Evolutionary conservation across 495 filamentous ascomycete genomes (phyloP), one percentile per base, ranked within the genome.

Genomic region (Aspergillus nanangensis): DNA sequence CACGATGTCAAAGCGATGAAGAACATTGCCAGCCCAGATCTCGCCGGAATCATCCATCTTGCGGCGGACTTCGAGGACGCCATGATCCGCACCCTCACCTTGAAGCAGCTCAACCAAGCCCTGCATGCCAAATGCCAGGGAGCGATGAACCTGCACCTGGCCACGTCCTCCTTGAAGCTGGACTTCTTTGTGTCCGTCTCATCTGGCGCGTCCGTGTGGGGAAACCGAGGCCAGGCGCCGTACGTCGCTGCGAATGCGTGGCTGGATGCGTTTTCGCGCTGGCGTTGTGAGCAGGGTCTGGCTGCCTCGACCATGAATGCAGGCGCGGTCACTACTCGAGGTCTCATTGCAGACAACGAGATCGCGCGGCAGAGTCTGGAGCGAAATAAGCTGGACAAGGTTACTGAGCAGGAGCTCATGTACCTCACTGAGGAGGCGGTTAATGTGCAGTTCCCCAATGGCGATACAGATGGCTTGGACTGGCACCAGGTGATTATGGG

Each of bases 141-240:
- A 5, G 20, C 33, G 4, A 17, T 36, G 5, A 36, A 36, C 20
- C n/a, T 36, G 13, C 33, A 36, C 11, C 20, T 18, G n/a, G 33
- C 33, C 15, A 36, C 33, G n/a, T 36, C 33, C 8, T 8, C 5
- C 4, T 17, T 36, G 8, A 47, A 56, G 9, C 44, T 72, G 8
- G 70, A 75, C 48, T 78, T 77, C 58, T 77, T 77, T 58, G 43
- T 70, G 34, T 50, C 75, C 44, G 53, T 67, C 3, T 69, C 65
- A 15, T 69, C 64, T 8, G 37, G 63, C 1, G 40, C 45, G 9
- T 62, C 61, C 10, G 42, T 66, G 1, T 40, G 61, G 5, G 69
- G 63, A 8, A 22, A 46, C 8, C 29, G 41, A 5, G 56, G 43
- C 11, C 62, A 66, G 27, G 50, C 58, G 20, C 67, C 65, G 45